Evolutionary conservation across 768 basidiomycete genomes (phyloP).

Genomic region (Kwoniella bestiolae): DNA sequence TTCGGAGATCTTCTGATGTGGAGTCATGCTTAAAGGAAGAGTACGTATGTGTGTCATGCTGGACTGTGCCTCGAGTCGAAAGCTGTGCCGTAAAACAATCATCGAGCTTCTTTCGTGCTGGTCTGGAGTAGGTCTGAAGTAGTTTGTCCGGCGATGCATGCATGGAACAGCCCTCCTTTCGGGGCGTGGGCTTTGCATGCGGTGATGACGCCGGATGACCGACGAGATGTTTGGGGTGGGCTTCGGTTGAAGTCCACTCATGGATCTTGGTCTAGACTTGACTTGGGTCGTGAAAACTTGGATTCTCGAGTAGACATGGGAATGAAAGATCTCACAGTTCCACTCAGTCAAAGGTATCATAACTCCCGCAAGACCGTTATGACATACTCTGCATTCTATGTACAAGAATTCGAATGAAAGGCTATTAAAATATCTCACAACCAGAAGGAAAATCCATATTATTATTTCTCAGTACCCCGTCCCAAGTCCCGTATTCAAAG

Average conservation of each 20-base stretch:
- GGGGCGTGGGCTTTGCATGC: too few species aligned
- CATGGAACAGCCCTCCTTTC: too few species aligned
- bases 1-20: not conserved
- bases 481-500: not conserved
- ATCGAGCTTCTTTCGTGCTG: not conserved
- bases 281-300: too few species aligned
- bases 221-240: not conserved
- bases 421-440: not conserved
- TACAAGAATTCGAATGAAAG: not conserved
- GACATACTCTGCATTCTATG: not conserved
- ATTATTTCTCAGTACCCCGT: not conserved
- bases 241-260: too few species aligned
- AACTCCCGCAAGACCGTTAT: too few species aligned
- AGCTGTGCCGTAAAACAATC: not conserved
- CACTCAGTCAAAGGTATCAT: too few species aligned
- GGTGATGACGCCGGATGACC: not conserved
- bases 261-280: too few species aligned
- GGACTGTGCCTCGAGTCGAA: not conserved
- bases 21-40: not conserved
- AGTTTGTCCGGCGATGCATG: too few species aligned
- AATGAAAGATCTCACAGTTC: too few species aligned
- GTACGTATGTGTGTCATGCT: not conserved
- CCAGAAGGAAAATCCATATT: not conserved
- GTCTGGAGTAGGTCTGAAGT: not conserved
- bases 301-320: too few species aligned